A percentile compares a stretch with the other conserved stretches of the same genome.
These are phyloP conservation scores for Syncephalis plumigaleata DNA, from an alignment of 371 early-diverging fungal species.

Conservation along the genomic window DNA sequence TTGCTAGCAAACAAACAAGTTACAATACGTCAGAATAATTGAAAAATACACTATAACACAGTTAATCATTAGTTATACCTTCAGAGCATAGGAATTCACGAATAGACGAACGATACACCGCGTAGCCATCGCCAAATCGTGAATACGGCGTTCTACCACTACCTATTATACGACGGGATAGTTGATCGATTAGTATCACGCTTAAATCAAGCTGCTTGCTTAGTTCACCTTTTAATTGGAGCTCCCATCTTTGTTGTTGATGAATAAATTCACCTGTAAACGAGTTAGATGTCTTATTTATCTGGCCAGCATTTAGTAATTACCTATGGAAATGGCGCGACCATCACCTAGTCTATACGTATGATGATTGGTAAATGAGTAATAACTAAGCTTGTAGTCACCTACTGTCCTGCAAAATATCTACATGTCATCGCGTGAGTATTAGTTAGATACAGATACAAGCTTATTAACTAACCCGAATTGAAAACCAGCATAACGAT, in stretches of 20 bases:
- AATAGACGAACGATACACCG: conserved; percentile 60
- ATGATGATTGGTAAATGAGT: conserved; percentile 3
- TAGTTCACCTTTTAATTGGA: conserved; percentile 53
- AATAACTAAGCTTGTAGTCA: not conserved
- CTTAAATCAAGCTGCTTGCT: no score
- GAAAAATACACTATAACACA: not conserved
- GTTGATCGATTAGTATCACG: no score
- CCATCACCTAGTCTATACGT: conserved; percentile 67
- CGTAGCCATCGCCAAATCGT: conserved; percentile 75
- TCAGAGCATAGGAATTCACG: conserved; percentile 79
- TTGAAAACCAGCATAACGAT: conserved; percentile 79
- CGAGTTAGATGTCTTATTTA: no score
- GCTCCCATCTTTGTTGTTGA: conserved; percentile 41
- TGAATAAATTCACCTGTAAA: conserved; percentile 19
- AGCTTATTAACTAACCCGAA: conserved; percentile 42
- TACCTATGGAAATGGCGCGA: conserved; percentile 62
- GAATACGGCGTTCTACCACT: conserved; percentile 78
- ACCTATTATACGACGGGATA: conserved; percentile 21
- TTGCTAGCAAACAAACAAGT: conserved; percentile 6
- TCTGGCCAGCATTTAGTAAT: conserved; percentile 2
- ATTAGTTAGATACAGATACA: not conserved
- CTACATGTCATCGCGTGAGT: conserved; percentile 5
- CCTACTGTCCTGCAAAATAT: conserved; percentile 31
- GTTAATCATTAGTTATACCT: conserved; percentile 27
- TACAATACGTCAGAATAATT: not conserved